Percentiles rank a stretch among this genome's conserved stretches.
Conservation (phyloP, 345 rosid species). For the Melaleuca alternifolia region DNA sequence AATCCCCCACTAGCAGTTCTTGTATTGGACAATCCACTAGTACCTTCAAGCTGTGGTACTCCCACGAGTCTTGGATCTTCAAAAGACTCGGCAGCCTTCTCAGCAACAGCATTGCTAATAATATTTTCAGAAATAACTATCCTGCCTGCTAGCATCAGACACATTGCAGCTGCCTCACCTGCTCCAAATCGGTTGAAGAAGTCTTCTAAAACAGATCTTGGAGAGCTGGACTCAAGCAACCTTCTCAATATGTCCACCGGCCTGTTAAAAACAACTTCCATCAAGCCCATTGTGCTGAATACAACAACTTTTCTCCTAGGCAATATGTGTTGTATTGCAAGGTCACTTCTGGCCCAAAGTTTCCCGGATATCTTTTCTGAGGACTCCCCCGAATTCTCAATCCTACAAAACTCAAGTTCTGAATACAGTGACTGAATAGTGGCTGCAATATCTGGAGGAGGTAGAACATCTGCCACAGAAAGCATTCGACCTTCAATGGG, state of each 20-base stretch:
- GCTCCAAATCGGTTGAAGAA: conserved; percentile 94
- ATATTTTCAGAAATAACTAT: conserved; percentile 71
- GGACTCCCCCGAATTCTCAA: conserved; percentile 56
- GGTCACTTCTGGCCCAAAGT: conserved; percentile 96
- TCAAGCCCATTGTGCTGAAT: conserved; percentile 97
- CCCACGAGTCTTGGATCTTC: conserved; percentile 98
- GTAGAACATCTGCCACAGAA: conserved; percentile 86
- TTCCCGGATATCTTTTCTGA: conserved; percentile 75
- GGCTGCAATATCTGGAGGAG: conserved; percentile 72
- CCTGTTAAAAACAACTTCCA: conserved; percentile 92
- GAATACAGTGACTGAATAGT: conserved; percentile 73
- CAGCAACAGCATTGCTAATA: conserved; percentile 62
- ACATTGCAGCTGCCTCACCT: conserved; percentile 99
- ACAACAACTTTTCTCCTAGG: conserved; percentile 80
- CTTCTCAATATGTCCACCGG: conserved; percentile 89
- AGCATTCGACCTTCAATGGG: conserved; percentile 99
- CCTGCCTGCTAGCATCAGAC: conserved; percentile 89
- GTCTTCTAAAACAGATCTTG: conserved; percentile 78
- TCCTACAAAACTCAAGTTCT: conserved; percentile 71
- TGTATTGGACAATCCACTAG: conserved; percentile 61
- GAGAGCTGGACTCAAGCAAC: conserved; percentile 76
- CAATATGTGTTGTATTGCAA: conserved; percentile 79
- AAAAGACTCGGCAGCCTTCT: conserved; percentile 92
- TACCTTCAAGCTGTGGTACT: conserved; percentile 90
- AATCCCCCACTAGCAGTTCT: conserved; percentile 87